Conservation (phyloP, 1,284 basidiomycete species). For the Peniophora sp. region DNA sequence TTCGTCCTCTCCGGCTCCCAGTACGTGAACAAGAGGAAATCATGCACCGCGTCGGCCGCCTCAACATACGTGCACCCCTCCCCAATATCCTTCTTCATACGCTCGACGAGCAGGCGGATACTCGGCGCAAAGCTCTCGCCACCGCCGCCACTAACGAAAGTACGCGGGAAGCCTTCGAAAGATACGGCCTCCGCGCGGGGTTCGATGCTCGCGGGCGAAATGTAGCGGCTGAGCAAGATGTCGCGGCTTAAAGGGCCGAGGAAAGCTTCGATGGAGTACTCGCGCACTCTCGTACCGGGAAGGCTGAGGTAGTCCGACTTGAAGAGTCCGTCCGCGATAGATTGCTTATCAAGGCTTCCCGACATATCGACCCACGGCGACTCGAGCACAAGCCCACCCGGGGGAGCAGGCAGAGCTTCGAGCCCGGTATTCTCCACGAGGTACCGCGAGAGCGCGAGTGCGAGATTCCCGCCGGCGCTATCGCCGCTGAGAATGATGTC, state of each 20-base stretch:
- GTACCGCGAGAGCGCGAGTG: constrained; percentile 36
- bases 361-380: constrained; percentile 52
- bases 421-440: constrained; percentile 20
- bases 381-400: constrained; percentile 44
- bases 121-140: constrained; percentile 44
- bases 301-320: constrained; percentile 29
- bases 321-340: neutral
- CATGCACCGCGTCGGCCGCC: constrained; percentile 42
- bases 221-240: constrained; percentile 38
- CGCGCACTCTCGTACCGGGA: constrained; percentile 3
- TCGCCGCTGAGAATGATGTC: constrained; percentile 54
- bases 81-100: constrained; percentile 15
- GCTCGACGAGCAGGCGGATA: constrained; percentile 22
- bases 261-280: constrained; percentile 29
- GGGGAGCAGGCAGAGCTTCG: constrained; percentile 28
- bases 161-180: constrained; percentile 46
- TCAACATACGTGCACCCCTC: constrained; percentile 34
- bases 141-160: constrained; percentile 44
- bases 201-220: constrained; percentile 43
- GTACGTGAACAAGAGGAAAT: constrained; percentile 39
- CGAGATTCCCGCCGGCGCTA: constrained; percentile 55
- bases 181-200: constrained; percentile 18
- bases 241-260: constrained; percentile 33
- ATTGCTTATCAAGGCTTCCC: constrained; percentile 11
- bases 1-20: constrained; percentile 45